Evolutionary conservation across 202 grass and related monocot genomes (phyloP).

Genomic region (Sporobolus alterniflorus): DNA sequence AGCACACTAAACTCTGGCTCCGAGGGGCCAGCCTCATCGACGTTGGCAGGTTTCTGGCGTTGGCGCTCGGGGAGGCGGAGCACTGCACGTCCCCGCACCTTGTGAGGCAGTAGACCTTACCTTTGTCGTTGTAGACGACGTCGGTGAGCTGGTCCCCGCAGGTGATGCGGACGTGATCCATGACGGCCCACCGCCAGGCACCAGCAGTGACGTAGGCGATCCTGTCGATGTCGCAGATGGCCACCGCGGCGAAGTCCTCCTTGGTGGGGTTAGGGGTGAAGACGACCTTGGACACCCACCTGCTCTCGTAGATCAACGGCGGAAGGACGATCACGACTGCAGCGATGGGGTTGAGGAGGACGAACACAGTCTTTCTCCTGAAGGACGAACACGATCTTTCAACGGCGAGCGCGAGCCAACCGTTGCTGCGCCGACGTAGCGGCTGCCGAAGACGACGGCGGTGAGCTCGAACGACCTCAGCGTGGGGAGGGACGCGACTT

Average conservation of each 20-base stretch:
- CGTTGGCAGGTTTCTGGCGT: constrained; percentile 36
- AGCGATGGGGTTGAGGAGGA: constrained; percentile 59
- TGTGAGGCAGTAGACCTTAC: constrained; percentile 68
- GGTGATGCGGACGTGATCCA: constrained; percentile 36
- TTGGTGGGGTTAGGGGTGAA: constrained; percentile 52
- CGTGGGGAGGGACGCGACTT: constrained; percentile 45
- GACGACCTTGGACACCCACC: constrained; percentile 66
- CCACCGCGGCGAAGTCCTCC: constrained; percentile 57
- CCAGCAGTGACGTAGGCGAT: constrained; percentile 66
- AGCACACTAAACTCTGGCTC: constrained; percentile 1
- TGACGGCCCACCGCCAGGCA: constrained; percentile 55
- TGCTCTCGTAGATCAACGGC: constrained; percentile 60
- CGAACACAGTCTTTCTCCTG: constrained; percentile 37
- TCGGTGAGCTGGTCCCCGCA: constrained; percentile 57
- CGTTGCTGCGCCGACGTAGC: constrained; percentile 68
- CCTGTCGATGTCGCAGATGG: constrained; percentile 62
- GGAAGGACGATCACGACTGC: constrained; percentile 54
- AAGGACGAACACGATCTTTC: too few species aligned
- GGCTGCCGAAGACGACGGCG: constrained; percentile 40
- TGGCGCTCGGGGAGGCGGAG: constrained; percentile 54
- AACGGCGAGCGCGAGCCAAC: constrained; percentile 59
- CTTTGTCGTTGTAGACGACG: constrained; percentile 54
- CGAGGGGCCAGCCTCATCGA: constrained; percentile 38
- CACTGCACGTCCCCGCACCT: constrained; percentile 57
- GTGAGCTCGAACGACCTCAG: constrained; percentile 49